Conservation (phyloP, 1,284 basidiomycete genomes). For the Agaricales sp. region DNA sequence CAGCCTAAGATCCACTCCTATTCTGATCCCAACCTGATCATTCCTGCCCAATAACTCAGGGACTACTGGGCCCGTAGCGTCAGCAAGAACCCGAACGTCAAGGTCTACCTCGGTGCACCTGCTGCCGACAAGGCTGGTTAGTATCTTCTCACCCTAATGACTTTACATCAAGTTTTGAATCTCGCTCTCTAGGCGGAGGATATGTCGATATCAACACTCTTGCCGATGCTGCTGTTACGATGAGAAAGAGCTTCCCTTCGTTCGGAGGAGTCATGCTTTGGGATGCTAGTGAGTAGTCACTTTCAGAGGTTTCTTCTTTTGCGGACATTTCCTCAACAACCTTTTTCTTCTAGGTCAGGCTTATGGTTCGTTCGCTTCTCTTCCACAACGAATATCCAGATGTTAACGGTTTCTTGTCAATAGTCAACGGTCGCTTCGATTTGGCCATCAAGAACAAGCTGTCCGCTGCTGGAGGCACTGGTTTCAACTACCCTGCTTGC, state of each 20-base stretch:
- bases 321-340: background rate
- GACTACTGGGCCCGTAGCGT: conserved; percentile 51
- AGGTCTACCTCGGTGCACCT: conserved; percentile 55
- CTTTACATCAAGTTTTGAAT: background rate
- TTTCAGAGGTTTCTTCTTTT: background rate
- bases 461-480: conserved; percentile 18
- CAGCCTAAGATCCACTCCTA: conserved; percentile 5
- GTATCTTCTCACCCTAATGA: background rate
- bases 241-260: conserved; percentile 40
- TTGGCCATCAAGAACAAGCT: conserved; percentile 41
- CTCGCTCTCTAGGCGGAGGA: conserved; percentile 25
- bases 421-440: conserved; percentile 45
- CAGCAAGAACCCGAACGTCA: conserved; percentile 48
- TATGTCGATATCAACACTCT: conserved; percentile 39
- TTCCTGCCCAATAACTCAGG: conserved; percentile 28
- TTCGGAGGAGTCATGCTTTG: conserved; percentile 62
- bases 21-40: conserved; percentile 6
- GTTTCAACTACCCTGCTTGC: background rate
- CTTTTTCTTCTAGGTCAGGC: conserved; percentile 11
- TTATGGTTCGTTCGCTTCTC: conserved; percentile 15
- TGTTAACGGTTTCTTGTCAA: conserved; percentile 21
- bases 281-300: conserved; percentile 19
- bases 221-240: conserved; percentile 30
- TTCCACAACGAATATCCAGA: background rate
- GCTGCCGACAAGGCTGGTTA: conserved; percentile 32